A percentile compares a stretch with the other conserved stretches of the same genome.
Evolutionary conservation across 2,329 filamentous ascomycete genomes (phyloP).

Genomic region (Neopestalotiopsis clavispora): DNA sequence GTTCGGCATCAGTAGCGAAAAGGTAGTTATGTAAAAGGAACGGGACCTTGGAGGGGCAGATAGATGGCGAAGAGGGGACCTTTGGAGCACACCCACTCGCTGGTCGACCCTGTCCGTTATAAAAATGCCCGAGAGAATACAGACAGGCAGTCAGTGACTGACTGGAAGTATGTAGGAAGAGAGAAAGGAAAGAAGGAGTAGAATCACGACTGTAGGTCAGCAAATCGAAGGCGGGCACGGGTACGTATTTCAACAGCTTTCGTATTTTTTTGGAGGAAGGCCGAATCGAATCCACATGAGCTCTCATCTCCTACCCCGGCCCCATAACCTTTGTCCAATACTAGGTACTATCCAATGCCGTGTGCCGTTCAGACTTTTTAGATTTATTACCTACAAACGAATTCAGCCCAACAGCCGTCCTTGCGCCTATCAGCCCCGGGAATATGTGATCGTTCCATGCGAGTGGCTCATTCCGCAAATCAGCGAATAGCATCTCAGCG

Average conservation of each 20-base stretch:
- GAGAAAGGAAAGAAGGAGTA: background rate
- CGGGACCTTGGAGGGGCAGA: background rate
- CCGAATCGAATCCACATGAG: constrained; percentile 1
- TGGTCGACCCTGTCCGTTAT: background rate
- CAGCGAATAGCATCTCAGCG: constrained; percentile 31
- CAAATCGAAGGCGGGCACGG: background rate
- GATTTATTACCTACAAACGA: background rate
- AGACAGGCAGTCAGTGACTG: background rate
- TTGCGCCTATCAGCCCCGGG: background rate
- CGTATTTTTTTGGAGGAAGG: background rate
- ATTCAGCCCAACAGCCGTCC: background rate
- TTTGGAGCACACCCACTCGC: background rate
- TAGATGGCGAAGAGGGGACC: background rate
- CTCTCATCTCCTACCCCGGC: background rate
- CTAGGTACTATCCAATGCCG: background rate
- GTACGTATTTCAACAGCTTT: background rate
- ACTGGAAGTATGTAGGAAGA: background rate
- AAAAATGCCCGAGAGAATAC: background rate
- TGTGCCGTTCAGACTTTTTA: constrained; percentile 4
- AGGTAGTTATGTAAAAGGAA: background rate
- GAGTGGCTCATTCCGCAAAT: constrained; percentile 25
- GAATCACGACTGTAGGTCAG: background rate
- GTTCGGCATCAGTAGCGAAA: background rate
- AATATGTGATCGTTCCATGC: constrained; percentile 29
- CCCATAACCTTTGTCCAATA: background rate